phyloP scores from a whole-genome alignment of 306 rosid genomes.

The Rosa chinensis region DNA sequence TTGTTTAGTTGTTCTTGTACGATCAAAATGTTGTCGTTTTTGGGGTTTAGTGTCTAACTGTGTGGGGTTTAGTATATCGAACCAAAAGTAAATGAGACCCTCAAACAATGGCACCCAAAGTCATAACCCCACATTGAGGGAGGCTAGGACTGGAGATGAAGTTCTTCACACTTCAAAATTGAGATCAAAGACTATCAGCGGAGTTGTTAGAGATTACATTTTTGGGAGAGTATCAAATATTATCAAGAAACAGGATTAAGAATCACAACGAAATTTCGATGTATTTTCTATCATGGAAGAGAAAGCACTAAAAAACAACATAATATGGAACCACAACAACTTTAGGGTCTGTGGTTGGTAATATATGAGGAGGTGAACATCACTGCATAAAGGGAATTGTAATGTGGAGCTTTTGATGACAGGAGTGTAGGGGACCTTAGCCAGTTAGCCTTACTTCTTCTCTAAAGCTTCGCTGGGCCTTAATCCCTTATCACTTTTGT shows the following conservation, averaged over 20 bases:
- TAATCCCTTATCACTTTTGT: slow-evolving; percentile 48
- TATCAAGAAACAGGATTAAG: neutral
- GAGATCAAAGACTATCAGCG: neutral
- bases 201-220: neutral
- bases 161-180: neutral
- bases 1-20: neutral
- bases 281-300: slow-evolving; percentile 22
- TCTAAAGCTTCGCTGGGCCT: slow-evolving; percentile 37
- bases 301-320: slow-evolving; percentile 50
- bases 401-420: slow-evolving; percentile 54
- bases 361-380: slow-evolving; percentile 53
- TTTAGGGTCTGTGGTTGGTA: slow-evolving; percentile 73
- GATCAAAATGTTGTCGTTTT: too few relatives aligned
- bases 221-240: neutral
- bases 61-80: neutral
- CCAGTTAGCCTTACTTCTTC: slow-evolving; percentile 23
- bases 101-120: neutral
- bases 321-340: slow-evolving; percentile 46
- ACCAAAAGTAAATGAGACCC: neutral
- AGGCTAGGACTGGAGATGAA: neutral
- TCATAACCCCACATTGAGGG: neutral
- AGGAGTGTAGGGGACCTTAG: slow-evolving; percentile 69
- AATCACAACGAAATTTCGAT: neutral
- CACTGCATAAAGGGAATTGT: slow-evolving; percentile 47
- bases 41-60: too few relatives aligned